A percentile compares a stretch with the other conserved stretches of the same genome.
Conservation (phyloP, 768 basidiomycete genomes). For the Albatrellus ellisii region DNA sequence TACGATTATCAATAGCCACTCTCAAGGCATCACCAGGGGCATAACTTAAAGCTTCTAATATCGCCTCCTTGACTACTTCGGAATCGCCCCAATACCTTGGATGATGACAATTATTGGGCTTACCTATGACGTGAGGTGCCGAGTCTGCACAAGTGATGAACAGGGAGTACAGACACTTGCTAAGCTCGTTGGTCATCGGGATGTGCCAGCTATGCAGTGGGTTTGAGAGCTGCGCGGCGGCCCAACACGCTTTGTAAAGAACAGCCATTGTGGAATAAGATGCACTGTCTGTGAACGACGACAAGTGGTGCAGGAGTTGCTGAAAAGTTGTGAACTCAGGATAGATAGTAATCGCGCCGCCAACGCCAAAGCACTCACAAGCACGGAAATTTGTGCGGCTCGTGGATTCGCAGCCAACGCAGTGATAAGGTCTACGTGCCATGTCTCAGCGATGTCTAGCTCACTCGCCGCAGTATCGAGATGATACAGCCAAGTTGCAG, state of each 20-base stretch:
- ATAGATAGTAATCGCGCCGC: too few relatives aligned
- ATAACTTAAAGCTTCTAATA: neutral
- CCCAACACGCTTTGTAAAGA: conserved; percentile 11
- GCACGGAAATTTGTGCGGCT: conserved; percentile 8
- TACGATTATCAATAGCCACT: neutral
- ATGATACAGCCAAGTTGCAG: conserved; percentile 39
- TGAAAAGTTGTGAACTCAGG: neutral
- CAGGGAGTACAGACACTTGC: conserved; percentile 5
- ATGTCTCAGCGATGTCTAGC: conserved; percentile 5
- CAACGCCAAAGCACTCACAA: too few relatives aligned
- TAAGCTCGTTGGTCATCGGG: neutral
- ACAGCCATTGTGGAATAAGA: neutral
- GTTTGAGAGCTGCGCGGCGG: conserved; percentile 6
- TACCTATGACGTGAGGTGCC: neutral
- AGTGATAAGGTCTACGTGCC: conserved; percentile 10
- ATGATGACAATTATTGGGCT: neutral
- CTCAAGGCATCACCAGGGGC: neutral
- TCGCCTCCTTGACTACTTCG: neutral
- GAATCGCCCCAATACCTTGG: neutral
- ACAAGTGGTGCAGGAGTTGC: neutral
- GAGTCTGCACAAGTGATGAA: conserved; percentile 1
- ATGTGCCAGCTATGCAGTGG: conserved; percentile 6
- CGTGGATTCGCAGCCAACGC: conserved; percentile 5
- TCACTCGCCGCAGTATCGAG: conserved; percentile 14
- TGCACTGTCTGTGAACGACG: neutral